Percentiles rank a stretch among this genome's conserved stretches.
Conservation (phyloP, 179 eudicot genomes). For the Monotropa hypopitys region DNA sequence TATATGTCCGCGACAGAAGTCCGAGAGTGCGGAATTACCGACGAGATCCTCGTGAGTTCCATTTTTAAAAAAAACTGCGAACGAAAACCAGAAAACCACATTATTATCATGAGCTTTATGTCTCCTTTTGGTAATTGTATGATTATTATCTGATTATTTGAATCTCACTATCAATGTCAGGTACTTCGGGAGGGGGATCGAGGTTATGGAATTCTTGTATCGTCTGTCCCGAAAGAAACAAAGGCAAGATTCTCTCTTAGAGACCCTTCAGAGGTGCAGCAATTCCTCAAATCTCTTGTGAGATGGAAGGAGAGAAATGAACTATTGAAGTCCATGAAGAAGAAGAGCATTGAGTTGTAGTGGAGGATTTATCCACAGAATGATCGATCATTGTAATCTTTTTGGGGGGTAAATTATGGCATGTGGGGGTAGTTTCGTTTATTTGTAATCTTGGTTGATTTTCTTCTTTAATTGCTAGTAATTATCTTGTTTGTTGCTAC, state of each 20-base stretch:
- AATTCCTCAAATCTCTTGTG: constrained; percentile 45
- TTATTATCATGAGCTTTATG: too few relatives aligned
- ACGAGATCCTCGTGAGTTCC: too few relatives aligned
- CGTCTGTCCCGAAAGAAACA: constrained; percentile 75
- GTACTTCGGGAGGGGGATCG: constrained; percentile 53
- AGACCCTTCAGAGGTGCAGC: constrained; percentile 75
- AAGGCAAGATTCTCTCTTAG: constrained; percentile 75
- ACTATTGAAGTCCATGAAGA: not conserved
- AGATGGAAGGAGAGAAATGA: constrained; percentile 9
- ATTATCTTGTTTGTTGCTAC: not conserved
- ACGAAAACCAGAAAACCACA: too few relatives aligned
- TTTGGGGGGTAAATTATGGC: not conserved
- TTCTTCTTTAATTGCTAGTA: not conserved
- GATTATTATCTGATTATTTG: not conserved
- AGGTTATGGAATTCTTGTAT: constrained; percentile 82
- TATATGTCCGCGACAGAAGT: too few relatives aligned
- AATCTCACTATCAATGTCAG: constrained; percentile 17
- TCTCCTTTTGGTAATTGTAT: not conserved
- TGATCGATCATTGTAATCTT: not conserved
- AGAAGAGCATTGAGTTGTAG: not conserved
- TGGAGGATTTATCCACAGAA: not conserved
- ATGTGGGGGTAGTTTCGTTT: not conserved
- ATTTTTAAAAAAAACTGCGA: too few relatives aligned
- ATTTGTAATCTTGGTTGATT: not conserved
- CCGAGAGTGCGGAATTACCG: too few relatives aligned